phyloP scores from a whole-genome alignment of 352 stramenopile genomes.

The Globisporangium sylvaticum region DNA sequence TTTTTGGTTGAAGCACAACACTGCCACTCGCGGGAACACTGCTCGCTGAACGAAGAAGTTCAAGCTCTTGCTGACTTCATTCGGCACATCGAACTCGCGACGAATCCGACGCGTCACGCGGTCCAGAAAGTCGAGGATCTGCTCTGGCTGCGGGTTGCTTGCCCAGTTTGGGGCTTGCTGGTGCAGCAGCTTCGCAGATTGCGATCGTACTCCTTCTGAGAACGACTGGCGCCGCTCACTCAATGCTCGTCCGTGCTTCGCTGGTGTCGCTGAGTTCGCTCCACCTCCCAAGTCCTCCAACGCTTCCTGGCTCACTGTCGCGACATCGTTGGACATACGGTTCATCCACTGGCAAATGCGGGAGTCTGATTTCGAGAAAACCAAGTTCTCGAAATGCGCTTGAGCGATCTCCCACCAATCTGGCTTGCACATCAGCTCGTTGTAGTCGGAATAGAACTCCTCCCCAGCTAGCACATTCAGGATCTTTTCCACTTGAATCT shows the following conservation, averaged over 20 bases:
- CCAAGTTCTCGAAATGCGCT: conserved; percentile 84
- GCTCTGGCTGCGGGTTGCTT: conserved; percentile 55
- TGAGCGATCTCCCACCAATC: conserved; percentile 85
- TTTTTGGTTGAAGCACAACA: conserved; percentile 74
- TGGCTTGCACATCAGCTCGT: conserved; percentile 66
- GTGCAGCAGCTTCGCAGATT: not conserved
- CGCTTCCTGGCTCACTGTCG: conserved; percentile 48
- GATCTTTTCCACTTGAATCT: conserved; percentile 73
- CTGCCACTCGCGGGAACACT: conserved; percentile 64
- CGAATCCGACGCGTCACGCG: conserved; percentile 61
- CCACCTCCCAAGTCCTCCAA: conserved; percentile 36
- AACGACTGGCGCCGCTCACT: conserved; percentile 13
- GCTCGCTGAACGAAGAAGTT: conserved; percentile 72
- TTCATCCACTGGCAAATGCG: conserved; percentile 68
- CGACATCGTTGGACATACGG: conserved; percentile 64
- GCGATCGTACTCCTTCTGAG: conserved; percentile 6
- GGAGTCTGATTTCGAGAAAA: conserved; percentile 66
- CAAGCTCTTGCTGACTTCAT: conserved; percentile 78
- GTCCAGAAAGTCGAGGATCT: conserved; percentile 77
- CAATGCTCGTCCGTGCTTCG: not conserved
- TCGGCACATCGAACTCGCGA: conserved; percentile 64
- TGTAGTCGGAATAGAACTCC: conserved; percentile 83
- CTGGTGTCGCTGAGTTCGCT: not conserved
- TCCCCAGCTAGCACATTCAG: conserved; percentile 69
- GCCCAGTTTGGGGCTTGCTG: conserved; percentile 46